phyloP scores from a whole-genome alignment of 257 asterid genomes.

The Solanum tacnaense region DNA sequence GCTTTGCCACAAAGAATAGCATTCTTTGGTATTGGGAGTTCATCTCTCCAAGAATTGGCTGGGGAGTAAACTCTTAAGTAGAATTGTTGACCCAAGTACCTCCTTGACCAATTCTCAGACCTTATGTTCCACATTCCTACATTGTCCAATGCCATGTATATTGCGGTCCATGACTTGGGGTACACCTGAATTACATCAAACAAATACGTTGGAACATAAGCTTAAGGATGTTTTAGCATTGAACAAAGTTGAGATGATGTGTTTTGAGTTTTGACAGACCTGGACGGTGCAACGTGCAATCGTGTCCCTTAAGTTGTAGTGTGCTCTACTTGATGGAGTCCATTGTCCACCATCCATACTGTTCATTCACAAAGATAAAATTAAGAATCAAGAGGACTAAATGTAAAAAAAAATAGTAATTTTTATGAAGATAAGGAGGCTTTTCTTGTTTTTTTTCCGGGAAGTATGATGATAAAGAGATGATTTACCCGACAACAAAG shows the following conservation, averaged over 20 bases:
- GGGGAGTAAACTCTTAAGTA: slow-evolving; percentile 66
- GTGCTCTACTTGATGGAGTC: slow-evolving; percentile 53
- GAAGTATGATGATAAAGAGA: not conserved
- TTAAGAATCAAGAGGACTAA: not conserved
- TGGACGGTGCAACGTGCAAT: slow-evolving; percentile 74
- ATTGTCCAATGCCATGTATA: slow-evolving; percentile 76
- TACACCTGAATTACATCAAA: slow-evolving; percentile 50
- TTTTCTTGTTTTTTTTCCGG: not conserved
- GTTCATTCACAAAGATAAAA: slow-evolving; percentile 12
- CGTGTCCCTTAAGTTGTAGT: slow-evolving; percentile 70
- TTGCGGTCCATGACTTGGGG: slow-evolving; percentile 82
- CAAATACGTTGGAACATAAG: not conserved
- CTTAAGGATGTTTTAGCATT: not conserved
- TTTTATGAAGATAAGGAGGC: not conserved
- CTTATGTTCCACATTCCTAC: slow-evolving; percentile 96
- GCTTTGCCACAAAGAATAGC: slow-evolving; percentile 88
- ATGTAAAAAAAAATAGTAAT: not conserved
- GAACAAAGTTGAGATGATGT: not conserved
- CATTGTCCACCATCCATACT: slow-evolving; percentile 93
- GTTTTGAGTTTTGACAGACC: slow-evolving; percentile 22
- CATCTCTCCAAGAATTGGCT: slow-evolving; percentile 62
- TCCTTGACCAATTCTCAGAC: slow-evolving; percentile 89
- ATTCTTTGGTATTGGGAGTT: slow-evolving; percentile 72
- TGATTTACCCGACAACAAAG: slow-evolving; percentile 78
- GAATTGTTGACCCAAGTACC: slow-evolving; percentile 84